A percentile compares a stretch with the other conserved stretches of the same genome.
Conservation (phyloP, 2,329 filamentous ascomycete genomes). For the Sporothrix protearum region DNA sequence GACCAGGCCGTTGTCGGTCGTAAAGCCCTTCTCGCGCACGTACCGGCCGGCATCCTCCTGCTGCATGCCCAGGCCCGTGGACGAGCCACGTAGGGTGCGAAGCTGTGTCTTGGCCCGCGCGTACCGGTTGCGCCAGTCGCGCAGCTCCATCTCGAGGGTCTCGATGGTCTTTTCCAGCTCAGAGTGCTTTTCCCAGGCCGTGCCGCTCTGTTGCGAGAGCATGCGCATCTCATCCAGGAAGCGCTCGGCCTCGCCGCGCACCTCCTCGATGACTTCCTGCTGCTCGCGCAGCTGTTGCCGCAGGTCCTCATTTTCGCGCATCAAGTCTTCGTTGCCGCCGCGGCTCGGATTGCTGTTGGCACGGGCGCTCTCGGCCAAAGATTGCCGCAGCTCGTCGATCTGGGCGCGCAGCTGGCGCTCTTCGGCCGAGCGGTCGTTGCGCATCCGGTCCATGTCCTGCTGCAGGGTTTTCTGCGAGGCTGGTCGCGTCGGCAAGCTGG, state of each 20-base stretch:
- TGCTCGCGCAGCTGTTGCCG: conserved; percentile 66
- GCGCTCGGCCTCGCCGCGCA: conserved; percentile 74
- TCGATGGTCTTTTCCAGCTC: conserved; percentile 71
- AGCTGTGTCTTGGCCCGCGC: conserved; percentile 84
- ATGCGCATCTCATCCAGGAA: conserved; percentile 87
- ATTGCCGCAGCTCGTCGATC: conserved; percentile 52
- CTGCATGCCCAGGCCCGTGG: conserved; percentile 66
- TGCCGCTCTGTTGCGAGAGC: conserved; percentile 74
- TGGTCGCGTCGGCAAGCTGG: conserved; percentile 70
- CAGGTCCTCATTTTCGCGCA: conserved; percentile 66
- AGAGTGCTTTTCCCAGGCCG: conserved; percentile 77
- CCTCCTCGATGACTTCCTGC: conserved; percentile 79
- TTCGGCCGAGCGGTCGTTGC: conserved; percentile 62
- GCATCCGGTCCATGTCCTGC: conserved; percentile 71
- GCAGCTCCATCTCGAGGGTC: conserved; percentile 74
- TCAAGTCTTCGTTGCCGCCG: conserved; percentile 52
- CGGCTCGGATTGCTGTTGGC: conserved; percentile 5
- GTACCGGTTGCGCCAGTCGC: conserved; percentile 87
- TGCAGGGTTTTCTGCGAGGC: conserved; percentile 75
- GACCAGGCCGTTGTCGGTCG: conserved; percentile 70
- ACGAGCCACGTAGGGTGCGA: conserved; percentile 74
- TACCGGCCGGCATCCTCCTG: conserved; percentile 68
- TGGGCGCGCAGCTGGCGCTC: conserved; percentile 62
- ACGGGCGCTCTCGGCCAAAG: conserved; percentile 30
- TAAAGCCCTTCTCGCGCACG: conserved; percentile 63